A percentile compares a stretch with the other conserved stretches of the same genome.
These are phyloP conservation scores for Lolium perenne DNA, from an alignment of 176 grass and related monocot genomes.

Conservation along the genomic window DNA sequence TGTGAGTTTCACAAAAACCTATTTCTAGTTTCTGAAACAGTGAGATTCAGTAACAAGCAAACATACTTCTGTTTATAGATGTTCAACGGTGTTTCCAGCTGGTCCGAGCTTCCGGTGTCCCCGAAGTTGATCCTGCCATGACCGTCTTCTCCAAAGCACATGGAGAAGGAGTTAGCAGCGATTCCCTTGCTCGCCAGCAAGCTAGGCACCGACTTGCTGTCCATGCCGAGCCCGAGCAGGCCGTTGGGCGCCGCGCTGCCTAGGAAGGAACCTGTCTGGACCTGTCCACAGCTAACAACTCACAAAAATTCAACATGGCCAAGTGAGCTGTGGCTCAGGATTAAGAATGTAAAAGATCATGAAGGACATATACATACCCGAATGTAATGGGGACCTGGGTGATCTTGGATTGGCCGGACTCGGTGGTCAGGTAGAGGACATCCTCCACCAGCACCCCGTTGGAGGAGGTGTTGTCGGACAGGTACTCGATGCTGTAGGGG, in stretches of 20 bases:
- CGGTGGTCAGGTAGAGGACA: constrained; percentile 69
- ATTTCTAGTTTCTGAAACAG: neutral
- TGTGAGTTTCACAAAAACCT: neutral
- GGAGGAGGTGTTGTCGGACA: constrained; percentile 82
- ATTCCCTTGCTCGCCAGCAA: constrained; percentile 70
- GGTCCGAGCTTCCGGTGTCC: constrained; percentile 82
- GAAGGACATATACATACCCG: constrained; percentile 58
- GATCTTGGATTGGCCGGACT: constrained; percentile 47
- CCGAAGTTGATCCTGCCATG: constrained; percentile 89
- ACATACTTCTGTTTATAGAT: constrained; percentile 64
- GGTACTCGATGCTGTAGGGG: constrained; percentile 68
- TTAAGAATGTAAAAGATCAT: neutral
- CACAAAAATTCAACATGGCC: constrained; percentile 16
- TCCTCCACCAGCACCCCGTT: constrained; percentile 81
- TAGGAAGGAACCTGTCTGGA: constrained; percentile 83
- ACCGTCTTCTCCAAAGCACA: constrained; percentile 79
- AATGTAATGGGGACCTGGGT: constrained; percentile 73
- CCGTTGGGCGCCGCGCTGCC: constrained; percentile 76
- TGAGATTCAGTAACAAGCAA: neutral
- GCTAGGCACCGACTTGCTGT: constrained; percentile 78
- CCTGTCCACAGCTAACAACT: constrained; percentile 77
- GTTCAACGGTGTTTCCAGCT: constrained; percentile 78
- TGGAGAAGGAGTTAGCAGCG: constrained; percentile 84
- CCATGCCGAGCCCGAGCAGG: constrained; percentile 86
- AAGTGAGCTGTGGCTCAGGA: neutral